A percentile compares a stretch with the other conserved stretches of the same genome.
Evolutionary conservation across 129 eudicot species (phyloP).

Genomic region (Apium graveolens): DNA sequence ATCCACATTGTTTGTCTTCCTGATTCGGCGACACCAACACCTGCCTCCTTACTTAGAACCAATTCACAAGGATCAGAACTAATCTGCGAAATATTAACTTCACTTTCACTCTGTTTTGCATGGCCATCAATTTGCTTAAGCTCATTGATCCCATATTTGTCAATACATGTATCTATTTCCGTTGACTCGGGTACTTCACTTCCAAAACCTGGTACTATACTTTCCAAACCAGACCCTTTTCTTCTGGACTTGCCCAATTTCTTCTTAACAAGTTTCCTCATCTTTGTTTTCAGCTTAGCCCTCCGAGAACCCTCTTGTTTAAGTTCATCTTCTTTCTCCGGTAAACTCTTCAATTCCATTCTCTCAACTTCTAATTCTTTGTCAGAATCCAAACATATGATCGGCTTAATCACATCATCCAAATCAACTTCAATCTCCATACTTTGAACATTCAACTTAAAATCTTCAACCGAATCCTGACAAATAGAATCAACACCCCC

Average conservation of each 20-base stretch:
- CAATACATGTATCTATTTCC: background rate
- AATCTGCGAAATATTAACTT: background rate
- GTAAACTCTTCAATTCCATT: background rate
- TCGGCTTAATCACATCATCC: conserved; percentile 6
- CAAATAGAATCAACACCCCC: background rate
- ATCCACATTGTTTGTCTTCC: conserved; percentile 8
- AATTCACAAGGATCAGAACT: background rate
- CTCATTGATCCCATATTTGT: background rate
- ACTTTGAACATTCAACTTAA: background rate
- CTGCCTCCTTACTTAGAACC: background rate
- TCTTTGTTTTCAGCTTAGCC: conserved; percentile 41
- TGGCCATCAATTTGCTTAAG: background rate
- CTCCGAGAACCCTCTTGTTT: conserved; percentile 30
- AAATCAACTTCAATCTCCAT: conserved; percentile 9
- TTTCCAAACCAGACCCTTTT: conserved; percentile 13
- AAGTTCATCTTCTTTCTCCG: conserved; percentile 1
- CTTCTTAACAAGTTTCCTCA: conserved; percentile 52
- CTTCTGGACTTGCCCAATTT: conserved; percentile 29
- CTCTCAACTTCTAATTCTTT: background rate
- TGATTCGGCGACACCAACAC: conserved; percentile 10
- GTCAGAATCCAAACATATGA: background rate
- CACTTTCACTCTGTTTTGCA: background rate
- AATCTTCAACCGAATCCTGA: background rate
- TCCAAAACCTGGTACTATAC: conserved; percentile 10
- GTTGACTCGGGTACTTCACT: background rate